phyloP scores from a whole-genome alignment of 2,329 filamentous ascomycete genomes.

The Thielaviopsis punctulata region DNA sequence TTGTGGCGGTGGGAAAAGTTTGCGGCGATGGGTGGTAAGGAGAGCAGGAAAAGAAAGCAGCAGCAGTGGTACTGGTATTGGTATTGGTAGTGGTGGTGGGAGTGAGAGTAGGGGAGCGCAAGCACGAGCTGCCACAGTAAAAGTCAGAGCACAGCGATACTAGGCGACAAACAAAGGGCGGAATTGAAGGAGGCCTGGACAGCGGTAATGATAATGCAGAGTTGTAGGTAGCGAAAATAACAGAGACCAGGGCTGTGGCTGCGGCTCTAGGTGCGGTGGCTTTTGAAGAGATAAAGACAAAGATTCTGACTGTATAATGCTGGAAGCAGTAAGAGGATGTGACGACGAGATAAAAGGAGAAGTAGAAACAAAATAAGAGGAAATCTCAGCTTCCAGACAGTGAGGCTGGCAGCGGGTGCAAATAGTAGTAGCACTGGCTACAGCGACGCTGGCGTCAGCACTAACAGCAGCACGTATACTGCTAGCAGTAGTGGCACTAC shows the following conservation, averaged over 20 bases:
- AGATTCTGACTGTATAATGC: neutral
- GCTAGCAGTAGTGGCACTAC: neutral
- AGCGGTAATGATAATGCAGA: neutral
- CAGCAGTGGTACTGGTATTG: no score
- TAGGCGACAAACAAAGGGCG: slow-evolving; percentile 8
- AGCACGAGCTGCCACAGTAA: neutral
- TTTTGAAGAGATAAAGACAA: neutral
- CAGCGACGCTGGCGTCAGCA: neutral
- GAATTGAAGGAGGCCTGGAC: slow-evolving; percentile 5
- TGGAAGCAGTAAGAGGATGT: neutral
- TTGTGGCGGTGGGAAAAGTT: neutral
- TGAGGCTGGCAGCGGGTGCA: neutral
- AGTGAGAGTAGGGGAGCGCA: neutral
- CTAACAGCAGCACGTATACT: neutral
- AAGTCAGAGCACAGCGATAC: neutral
- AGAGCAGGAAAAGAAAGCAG: neutral
- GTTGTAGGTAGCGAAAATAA: slow-evolving; percentile 5
- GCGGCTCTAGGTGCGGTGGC: slow-evolving; percentile 19
- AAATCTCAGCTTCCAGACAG: neutral
- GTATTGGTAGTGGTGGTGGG: no score
- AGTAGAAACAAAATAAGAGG: neutral
- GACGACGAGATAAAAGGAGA: neutral
- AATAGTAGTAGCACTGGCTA: neutral
- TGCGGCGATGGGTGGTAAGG: neutral
- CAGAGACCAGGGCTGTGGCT: slow-evolving; percentile 13